A percentile compares a stretch with the other conserved stretches of the same genome.
These are phyloP conservation scores for Neofusicoccum umdonicola DNA, from an alignment of 2,329 filamentous ascomycete genomes.

Conservation along the genomic window DNA sequence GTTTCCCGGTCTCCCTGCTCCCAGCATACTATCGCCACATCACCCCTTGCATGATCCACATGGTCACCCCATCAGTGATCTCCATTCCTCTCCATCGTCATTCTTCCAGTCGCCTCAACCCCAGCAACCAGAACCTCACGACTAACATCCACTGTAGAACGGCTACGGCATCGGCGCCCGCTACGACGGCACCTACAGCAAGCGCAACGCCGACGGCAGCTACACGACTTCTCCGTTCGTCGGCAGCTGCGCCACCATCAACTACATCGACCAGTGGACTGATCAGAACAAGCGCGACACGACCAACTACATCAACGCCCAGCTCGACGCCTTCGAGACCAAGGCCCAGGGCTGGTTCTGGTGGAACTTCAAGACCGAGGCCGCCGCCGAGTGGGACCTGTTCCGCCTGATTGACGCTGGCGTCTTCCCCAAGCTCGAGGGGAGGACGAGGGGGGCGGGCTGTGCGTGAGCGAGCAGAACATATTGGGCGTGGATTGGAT, in stretches of 20 bases:
- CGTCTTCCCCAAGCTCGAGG: slow-evolving; percentile 45
- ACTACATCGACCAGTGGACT: slow-evolving; percentile 49
- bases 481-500: no score
- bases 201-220: slow-evolving; percentile 38
- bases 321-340: slow-evolving; percentile 54
- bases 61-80: no score
- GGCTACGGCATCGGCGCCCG: slow-evolving; percentile 59
- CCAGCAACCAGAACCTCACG: background rate
- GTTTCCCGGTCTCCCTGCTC: no score
- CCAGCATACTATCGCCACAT: background rate
- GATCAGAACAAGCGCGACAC: slow-evolving; percentile 45
- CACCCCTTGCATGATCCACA: background rate
- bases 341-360: slow-evolving; percentile 54
- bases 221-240: slow-evolving; percentile 48
- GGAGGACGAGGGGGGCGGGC: background rate
- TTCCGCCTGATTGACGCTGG: slow-evolving; percentile 51
- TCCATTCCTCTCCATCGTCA: no score
- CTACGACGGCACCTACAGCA: slow-evolving; percentile 56
- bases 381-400: slow-evolving; percentile 54
- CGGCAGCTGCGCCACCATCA: slow-evolving; percentile 54
- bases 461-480: background rate
- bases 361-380: slow-evolving; percentile 60
- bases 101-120: background rate
- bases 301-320: slow-evolving; percentile 54
- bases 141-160: slow-evolving; percentile 28